Evolutionary conservation across 441 rosid genomes (phyloP), one percentile per base, ranked within the genome.

Genomic region (Flueggea neowawraea): DNA sequence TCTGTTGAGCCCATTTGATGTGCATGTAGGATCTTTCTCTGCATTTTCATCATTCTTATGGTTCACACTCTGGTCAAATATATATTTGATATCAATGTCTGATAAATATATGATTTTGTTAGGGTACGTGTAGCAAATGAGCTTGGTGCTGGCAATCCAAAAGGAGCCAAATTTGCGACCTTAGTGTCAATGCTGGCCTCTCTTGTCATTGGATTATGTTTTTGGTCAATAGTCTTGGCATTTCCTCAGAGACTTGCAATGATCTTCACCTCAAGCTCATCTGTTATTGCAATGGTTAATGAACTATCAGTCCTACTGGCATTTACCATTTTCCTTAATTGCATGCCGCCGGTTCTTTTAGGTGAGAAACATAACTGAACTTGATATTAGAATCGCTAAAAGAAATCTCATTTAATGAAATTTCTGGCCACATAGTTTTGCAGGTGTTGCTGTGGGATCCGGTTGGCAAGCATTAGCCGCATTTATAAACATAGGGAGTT

Each of bases 271-370:
- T 75, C 83, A 10, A 78, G 78, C 55, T 13, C 71, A 45, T 58
- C 74, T n/a, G 75, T 81, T 60, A 65, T 77, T 32, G 17, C 66
- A 47, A 78, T 75, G 80, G 77, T 81, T 32, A 64, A 78, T 11
- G 58, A 74, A 31, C 51, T 77, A 22, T 70, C 86, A 14, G 45
- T 60, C 41, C 60, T 81, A 28, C 52, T 84, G 55, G 81, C 75
- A 47, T 68, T 75, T 63, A 77, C 81, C 50, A 31, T 81, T 62
- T 70, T 81, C 48, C 65, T 81, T 12, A 81, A 79, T 53, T 77
- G 82, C 74, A 66, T 84, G 41, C 86, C 81, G 57, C 89, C 84
- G 5, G 74, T 84, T 69, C 84, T 81, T 63, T 75, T 80, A 64
- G 84, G 86, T 79, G 22, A 60, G 32, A 45, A 50, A 17, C 64